Percentiles rank a stretch among this genome's conserved stretches.
phyloP scores from a whole-genome alignment of 2,329 filamentous ascomycete genomes.

The Botrytis pseudocinerea region DNA sequence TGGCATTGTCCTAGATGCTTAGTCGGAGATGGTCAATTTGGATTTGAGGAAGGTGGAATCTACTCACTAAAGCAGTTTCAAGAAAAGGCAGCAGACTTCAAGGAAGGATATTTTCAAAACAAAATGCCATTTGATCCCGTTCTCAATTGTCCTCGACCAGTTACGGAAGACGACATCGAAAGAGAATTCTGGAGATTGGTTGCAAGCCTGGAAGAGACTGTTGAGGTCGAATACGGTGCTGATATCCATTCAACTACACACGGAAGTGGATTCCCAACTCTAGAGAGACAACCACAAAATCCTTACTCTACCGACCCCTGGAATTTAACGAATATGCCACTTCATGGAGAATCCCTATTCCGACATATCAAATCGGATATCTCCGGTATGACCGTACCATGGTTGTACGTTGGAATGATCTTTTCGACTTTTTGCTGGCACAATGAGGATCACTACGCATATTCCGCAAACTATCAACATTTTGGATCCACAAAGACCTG shows the following conservation, averaged over 20 bases:
- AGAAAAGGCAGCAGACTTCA: conserved; percentile 93
- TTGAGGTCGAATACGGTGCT: conserved; percentile 96
- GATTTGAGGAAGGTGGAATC: conserved; percentile 93
- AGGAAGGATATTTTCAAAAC: conserved; percentile 87
- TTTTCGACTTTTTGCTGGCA: conserved; percentile 99
- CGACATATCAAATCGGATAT: conserved; percentile 97
- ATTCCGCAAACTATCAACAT: conserved; percentile 97
- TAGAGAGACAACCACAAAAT: conserved; percentile 86
- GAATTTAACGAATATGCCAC: conserved; percentile 92
- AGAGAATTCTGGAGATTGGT: conserved; percentile 96
- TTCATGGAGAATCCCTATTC: conserved; percentile 90
- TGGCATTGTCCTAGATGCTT: conserved; percentile 97
- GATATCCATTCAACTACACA: conserved; percentile 98
- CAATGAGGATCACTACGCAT: conserved; percentile 96
- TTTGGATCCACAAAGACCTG: conserved; percentile 98
- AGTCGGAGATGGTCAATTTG: conserved; percentile 94
- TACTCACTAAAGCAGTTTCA: conserved; percentile 97
- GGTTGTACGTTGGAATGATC: conserved; percentile 99
- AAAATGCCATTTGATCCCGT: conserved; percentile 87
- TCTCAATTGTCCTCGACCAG: conserved; percentile 74
- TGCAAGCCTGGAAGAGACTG: conserved; percentile 88
- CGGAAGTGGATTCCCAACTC: conserved; percentile 92
- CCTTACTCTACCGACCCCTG: conserved; percentile 87
- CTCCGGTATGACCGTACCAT: conserved; percentile 98
- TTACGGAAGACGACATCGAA: conserved; percentile 94